A percentile compares a stretch with the other conserved stretches of the same genome.
These are phyloP conservation scores for Crithidia bombi DNA, from an alignment of 208 protist genomes.

Conservation along the genomic window DNA sequence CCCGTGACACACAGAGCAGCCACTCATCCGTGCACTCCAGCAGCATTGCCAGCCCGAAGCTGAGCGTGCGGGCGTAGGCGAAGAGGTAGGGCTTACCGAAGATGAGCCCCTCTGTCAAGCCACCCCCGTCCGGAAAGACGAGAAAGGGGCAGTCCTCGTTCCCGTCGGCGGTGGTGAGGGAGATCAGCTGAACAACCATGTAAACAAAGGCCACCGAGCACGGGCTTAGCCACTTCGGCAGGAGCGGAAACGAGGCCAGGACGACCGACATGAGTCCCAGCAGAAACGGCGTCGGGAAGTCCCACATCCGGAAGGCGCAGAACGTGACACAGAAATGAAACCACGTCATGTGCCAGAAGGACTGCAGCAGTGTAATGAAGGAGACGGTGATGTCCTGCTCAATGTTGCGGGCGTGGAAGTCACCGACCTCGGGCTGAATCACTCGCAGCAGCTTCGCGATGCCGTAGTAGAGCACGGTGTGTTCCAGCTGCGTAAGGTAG, in stretches of 20 bases:
- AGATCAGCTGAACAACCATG: constrained; percentile 19
- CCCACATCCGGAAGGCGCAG: constrained; percentile 46
- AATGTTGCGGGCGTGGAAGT: constrained; percentile 57
- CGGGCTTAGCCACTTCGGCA: constrained; percentile 66
- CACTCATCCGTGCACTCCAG: constrained; percentile 64
- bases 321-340: constrained; percentile 83
- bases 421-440: constrained; percentile 51
- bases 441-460: constrained; percentile 58
- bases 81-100: constrained; percentile 23
- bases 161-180: constrained; percentile 21
- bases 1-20: constrained; percentile 68
- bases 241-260: constrained; percentile 64
- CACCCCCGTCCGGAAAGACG: constrained; percentile 1
- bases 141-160: constrained; percentile 5
- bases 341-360: constrained; percentile 76
- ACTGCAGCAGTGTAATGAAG: constrained; percentile 66
- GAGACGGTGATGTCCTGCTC: constrained; percentile 75
- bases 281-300: constrained; percentile 57
- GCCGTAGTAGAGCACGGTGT: constrained; percentile 81
- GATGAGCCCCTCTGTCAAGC: constrained; percentile 17
- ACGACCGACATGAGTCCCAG: constrained; percentile 51
- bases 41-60: constrained; percentile 39
- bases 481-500: constrained; percentile 66
- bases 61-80: constrained; percentile 33
- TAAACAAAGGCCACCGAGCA: constrained; percentile 40